phyloP scores from a whole-genome alignment of 2,329 filamentous ascomycete species.

The Plenodomus tracheiphilus region DNA sequence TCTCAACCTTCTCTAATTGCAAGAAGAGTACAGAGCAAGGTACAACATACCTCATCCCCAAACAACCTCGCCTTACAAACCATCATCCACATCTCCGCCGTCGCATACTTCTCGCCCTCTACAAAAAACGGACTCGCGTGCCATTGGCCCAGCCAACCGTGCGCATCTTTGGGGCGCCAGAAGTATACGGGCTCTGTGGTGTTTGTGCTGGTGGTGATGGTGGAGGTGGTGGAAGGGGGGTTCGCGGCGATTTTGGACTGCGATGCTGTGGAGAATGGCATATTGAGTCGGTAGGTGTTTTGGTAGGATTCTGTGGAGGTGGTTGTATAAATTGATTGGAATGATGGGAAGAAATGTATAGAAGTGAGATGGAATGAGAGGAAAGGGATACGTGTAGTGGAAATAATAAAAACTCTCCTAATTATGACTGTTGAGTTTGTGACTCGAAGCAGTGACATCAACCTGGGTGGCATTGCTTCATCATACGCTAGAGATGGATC shows the following conservation, averaged over 20 bases:
- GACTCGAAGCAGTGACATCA: too few relatives aligned
- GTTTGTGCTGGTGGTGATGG: neutral
- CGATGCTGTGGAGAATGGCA: neutral
- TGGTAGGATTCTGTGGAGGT: neutral
- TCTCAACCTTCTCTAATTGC: too few relatives aligned
- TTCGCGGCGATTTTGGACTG: neutral
- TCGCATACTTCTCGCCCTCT: constrained; percentile 38
- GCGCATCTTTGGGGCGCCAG: constrained; percentile 25
- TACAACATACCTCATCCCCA: constrained; percentile 36
- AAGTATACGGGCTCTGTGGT: constrained; percentile 25
- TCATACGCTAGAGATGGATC: too few relatives aligned
- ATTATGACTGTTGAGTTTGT: too few relatives aligned
- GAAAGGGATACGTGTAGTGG: too few relatives aligned
- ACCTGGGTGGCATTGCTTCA: too few relatives aligned
- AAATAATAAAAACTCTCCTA: too few relatives aligned
- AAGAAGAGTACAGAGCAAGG: too few relatives aligned
- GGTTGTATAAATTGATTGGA: too few relatives aligned
- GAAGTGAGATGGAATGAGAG: too few relatives aligned
- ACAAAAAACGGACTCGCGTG: constrained; percentile 54
- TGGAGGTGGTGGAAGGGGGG: too few relatives aligned
- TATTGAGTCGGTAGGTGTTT: neutral
- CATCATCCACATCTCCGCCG: constrained; percentile 56
- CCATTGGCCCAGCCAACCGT: constrained; percentile 68
- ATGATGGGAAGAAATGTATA: too few relatives aligned
- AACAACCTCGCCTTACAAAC: constrained; percentile 50